Conservation (phyloP, 2,329 filamentous ascomycete genomes). For the Fusarium acutatum region DNA sequence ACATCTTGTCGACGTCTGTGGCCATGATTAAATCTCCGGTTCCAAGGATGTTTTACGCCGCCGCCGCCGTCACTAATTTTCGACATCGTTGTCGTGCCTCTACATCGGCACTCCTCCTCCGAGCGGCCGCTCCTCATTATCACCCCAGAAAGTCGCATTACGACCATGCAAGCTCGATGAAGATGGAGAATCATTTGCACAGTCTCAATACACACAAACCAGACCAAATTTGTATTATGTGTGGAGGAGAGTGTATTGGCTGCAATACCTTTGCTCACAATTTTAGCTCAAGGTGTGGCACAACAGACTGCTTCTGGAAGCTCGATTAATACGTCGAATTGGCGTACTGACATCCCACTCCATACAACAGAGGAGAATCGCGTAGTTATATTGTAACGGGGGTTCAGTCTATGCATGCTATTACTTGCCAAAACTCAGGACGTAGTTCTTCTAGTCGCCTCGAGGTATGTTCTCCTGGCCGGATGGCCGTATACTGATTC, state of each 20-base stretch:
- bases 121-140: slow-evolving; percentile 29
- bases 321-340: not conserved
- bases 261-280: slow-evolving; percentile 11
- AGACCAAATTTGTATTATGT: slow-evolving; percentile 4
- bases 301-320: slow-evolving; percentile 23
- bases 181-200: slow-evolving; percentile 22
- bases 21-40: slow-evolving; percentile 29
- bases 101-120: slow-evolving; percentile 6
- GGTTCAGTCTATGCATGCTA: not conserved
- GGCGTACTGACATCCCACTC: not conserved
- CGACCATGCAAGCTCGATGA: slow-evolving; percentile 25
- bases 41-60: not conserved
- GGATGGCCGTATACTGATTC: not conserved
- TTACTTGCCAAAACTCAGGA: not conserved
- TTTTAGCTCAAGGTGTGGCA: slow-evolving; percentile 15
- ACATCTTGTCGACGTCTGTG: slow-evolving; percentile 20
- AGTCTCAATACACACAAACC: slow-evolving; percentile 1
- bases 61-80: slow-evolving; percentile 5
- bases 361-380: not conserved
- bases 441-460: not conserved
- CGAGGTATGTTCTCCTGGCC: not conserved
- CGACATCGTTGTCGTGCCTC: slow-evolving; percentile 3
- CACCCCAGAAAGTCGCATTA: slow-evolving; percentile 8
- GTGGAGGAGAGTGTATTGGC: not conserved
- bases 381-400: not conserved